Percentiles rank a stretch among this genome's conserved stretches.
Evolutionary conservation across 805 yeast genomes (phyloP).

Genomic region (Cyberlindnera misumaiensis): DNA sequence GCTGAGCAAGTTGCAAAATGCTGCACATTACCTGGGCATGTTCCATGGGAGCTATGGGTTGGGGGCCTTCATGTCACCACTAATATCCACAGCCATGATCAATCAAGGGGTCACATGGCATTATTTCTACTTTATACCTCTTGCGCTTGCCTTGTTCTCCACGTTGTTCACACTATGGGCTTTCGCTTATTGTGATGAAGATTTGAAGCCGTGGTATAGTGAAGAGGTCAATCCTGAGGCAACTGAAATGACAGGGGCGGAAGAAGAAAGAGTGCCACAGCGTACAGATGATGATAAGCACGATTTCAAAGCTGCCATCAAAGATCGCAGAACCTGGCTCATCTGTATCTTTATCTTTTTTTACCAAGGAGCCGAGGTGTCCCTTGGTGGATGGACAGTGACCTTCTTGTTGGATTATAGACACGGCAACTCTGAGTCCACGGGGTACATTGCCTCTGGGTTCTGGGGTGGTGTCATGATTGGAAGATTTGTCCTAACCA

Average conservation of each 20-base stretch:
- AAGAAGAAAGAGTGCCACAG: background rate
- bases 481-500: conserved; percentile 47
- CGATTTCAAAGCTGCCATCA: conserved; percentile 29
- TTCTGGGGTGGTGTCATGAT: conserved; percentile 60
- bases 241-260: background rate
- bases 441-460: conserved; percentile 57
- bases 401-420: conserved; percentile 50
- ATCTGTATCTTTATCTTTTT: conserved; percentile 46
- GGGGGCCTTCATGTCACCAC: conserved; percentile 59
- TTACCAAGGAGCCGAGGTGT: conserved; percentile 60
- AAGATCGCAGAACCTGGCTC: conserved; percentile 41
- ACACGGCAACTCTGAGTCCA: conserved; percentile 31
- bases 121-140: conserved; percentile 44
- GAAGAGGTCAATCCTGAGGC: conserved; percentile 3
- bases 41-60: conserved; percentile 58
- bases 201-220: conserved; percentile 21
- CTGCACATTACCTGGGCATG: conserved; percentile 43
- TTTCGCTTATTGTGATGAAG: conserved; percentile 40
- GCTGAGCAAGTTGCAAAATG: conserved; percentile 33
- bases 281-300: conserved; percentile 5
- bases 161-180: conserved; percentile 30
- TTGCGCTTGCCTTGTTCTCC: conserved; percentile 34
- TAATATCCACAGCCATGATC: conserved; percentile 49
- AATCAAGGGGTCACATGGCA: conserved; percentile 49
- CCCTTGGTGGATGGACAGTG: conserved; percentile 60